Base-by-base conservation (phyloP, 129 eudicot species). In the Solidago caesia region DNA sequence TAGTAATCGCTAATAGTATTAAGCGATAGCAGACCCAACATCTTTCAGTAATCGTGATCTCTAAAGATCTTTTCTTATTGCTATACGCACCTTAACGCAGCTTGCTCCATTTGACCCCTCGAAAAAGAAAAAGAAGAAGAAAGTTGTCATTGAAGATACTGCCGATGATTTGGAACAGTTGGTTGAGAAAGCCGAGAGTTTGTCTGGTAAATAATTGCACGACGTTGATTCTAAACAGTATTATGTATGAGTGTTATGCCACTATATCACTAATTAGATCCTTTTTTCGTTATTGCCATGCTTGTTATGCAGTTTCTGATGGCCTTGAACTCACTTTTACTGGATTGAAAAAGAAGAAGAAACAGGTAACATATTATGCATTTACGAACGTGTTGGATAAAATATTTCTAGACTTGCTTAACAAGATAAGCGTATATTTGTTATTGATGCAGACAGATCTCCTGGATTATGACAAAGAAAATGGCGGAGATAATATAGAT, bases 41-140 rank as follows among this genome's bases (percentile, higher is more conserved):
- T 47, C 15, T 44, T 68, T 58, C 10, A 41, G 41, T 2, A 77
- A 53, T 4, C 47, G 25, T 65, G 57, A 27, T 5, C n/a, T 72
- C 15, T 21, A 33, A 52, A 13, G 0, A 29, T 25, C 44, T 57
- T 58, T 11, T 41, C 21, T 27, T 47, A 77, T 27, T 67, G 25
- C 45, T 57, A 27, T 56, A 11, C 49, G 48, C 26, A 62, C 25
- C 70, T 21, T 52, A 29, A 29, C 77, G 81, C 83, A 92, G 98
- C 79, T 92, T 73, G 89, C 87, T 27, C 85, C 92, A 44, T 92
- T 89, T 81, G 96, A 92, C 74, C 92, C 92, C 39, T 56, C 96
- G 9, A 89, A 92, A 71, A 89, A 92, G 91, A 89, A 92, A 91
- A 92, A 92, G 82, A 89, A 92, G 87, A 92, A 92, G 86, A 87